A percentile compares a stretch with the other conserved stretches of the same genome.
phyloP scores from a whole-genome alignment of 2,329 filamentous ascomycete species.

The Cyphellophora attinorum region DNA sequence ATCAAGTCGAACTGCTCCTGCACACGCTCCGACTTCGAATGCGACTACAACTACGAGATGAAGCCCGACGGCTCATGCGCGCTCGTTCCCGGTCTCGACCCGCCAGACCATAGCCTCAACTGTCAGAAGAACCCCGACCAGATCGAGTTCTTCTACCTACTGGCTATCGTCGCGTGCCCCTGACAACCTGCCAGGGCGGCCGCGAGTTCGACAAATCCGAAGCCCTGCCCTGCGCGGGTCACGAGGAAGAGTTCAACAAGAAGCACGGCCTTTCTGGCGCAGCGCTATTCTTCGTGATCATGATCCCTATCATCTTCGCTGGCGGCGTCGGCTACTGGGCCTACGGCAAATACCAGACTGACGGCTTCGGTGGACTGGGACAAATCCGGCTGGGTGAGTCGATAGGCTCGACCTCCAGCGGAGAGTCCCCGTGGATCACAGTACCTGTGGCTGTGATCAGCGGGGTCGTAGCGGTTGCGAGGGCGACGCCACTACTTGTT shows the following conservation, averaged over 20 bases:
- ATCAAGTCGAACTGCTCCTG: slow-evolving; percentile 71
- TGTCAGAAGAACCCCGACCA: slow-evolving; percentile 57
- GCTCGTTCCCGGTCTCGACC: slow-evolving; percentile 63
- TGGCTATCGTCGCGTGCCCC: slow-evolving; percentile 79
- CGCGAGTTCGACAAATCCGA: slow-evolving; percentile 60
- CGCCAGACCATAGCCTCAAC: slow-evolving; percentile 48
- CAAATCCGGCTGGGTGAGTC: slow-evolving; percentile 78
- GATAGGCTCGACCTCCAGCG: slow-evolving; percentile 24
- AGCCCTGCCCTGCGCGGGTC: slow-evolving; percentile 60
- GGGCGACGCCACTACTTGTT: slow-evolving; percentile 62
- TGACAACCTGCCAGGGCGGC: slow-evolving; percentile 77
- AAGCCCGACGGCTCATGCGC: slow-evolving; percentile 66
- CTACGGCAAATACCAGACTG: slow-evolving; percentile 48
- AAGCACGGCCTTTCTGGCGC: slow-evolving; percentile 61
- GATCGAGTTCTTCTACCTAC: slow-evolving; percentile 74
- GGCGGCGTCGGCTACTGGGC: slow-evolving; percentile 61
- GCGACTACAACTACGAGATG: slow-evolving; percentile 89
- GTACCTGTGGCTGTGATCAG: slow-evolving; percentile 73
- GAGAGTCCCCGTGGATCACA: slow-evolving; percentile 69
- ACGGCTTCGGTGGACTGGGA: slow-evolving; percentile 80
- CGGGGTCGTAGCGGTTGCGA: slow-evolving; percentile 67
- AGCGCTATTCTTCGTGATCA: slow-evolving; percentile 75
- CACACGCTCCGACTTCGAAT: slow-evolving; percentile 81
- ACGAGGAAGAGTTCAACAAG: slow-evolving; percentile 73
- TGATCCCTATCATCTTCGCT: slow-evolving; percentile 64